Conservation (phyloP, 257 asterid species). For the Capsicum chinense region DNA sequence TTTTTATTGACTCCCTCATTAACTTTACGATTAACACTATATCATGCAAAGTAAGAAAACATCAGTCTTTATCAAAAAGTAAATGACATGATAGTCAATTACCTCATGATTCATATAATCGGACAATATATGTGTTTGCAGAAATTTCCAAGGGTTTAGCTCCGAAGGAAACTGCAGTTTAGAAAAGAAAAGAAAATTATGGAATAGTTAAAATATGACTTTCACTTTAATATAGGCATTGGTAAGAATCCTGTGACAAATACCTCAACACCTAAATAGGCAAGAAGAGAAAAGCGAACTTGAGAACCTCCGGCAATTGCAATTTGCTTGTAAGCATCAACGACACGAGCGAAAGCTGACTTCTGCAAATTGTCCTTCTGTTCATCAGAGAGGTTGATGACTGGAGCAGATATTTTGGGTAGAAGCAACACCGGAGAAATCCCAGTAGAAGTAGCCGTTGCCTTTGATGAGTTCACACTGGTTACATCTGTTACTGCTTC, state of each 20-base stretch:
- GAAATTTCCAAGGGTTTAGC: constrained; percentile 85
- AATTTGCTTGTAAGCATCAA: constrained; percentile 90
- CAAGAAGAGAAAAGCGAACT: constrained; percentile 80
- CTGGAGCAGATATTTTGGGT: constrained; percentile 92
- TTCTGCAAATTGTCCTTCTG: constrained; percentile 80
- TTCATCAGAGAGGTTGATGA: constrained; percentile 68
- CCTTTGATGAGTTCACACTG: constrained; percentile 62
- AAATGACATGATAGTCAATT: constrained; percentile 35
- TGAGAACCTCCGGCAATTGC: constrained; percentile 82
- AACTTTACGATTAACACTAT: background rate
- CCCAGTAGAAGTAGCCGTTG: constrained; percentile 66
- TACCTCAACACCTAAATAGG: constrained; percentile 90
- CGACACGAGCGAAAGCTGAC: constrained; percentile 71
- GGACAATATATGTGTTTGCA: constrained; percentile 71
- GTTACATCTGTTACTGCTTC: constrained; percentile 59
- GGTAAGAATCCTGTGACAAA: constrained; percentile 26
- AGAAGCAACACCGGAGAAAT: constrained; percentile 60
- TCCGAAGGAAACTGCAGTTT: constrained; percentile 82
- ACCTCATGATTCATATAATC: constrained; percentile 94
- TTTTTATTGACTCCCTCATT: background rate
- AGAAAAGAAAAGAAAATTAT: constrained; percentile 23
- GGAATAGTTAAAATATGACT: background rate
- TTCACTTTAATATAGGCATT: background rate
- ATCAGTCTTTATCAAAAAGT: constrained; percentile 19
- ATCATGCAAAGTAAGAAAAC: constrained; percentile 17